Percentiles rank a stretch among this genome's conserved stretches.
Conservation (phyloP, 2,329 filamentous ascomycete species). For the Ceratocystis alfenasii region DNA sequence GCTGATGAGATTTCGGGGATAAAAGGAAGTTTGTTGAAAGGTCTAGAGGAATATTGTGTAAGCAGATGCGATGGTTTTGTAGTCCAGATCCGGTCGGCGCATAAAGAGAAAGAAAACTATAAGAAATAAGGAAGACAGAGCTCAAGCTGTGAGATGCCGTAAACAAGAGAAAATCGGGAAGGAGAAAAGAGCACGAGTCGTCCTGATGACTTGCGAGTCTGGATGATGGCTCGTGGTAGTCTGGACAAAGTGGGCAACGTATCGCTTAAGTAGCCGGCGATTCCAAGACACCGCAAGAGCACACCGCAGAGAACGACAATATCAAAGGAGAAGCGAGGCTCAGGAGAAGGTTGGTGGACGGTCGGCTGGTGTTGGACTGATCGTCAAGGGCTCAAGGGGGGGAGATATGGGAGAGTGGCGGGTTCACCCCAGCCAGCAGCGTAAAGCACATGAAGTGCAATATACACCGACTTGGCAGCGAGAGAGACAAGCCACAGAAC, state of each 20-base stretch:
- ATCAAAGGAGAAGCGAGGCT: not conserved
- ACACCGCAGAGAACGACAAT: not conserved
- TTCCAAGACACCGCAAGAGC: not conserved
- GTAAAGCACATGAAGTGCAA: not conserved
- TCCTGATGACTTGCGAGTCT: not conserved
- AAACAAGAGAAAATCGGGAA: not conserved
- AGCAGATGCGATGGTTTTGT: conserved; percentile 2
- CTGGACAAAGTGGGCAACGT: not conserved
- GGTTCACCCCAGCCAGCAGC: not conserved
- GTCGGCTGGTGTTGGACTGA: conserved; percentile 4
- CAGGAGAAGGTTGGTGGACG: not conserved
- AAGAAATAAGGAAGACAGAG: not conserved
- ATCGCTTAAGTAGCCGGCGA: conserved; percentile 1
- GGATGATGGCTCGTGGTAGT: not conserved
- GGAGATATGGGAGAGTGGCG: not conserved
- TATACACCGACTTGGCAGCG: not conserved
- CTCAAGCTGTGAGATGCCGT: not conserved
- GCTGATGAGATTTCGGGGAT: conserved; percentile 9
- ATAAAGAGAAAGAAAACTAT: not conserved
- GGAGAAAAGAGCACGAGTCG: not conserved
- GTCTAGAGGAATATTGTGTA: conserved; percentile 8
- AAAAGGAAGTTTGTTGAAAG: conserved; percentile 1
- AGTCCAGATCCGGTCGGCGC: not conserved
- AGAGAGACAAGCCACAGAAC: not conserved
- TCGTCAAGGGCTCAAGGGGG: not conserved